These are phyloP conservation scores for Ophiorrhiza pumila DNA, from an alignment of 257 asterid species.

Conservation along the genomic window DNA sequence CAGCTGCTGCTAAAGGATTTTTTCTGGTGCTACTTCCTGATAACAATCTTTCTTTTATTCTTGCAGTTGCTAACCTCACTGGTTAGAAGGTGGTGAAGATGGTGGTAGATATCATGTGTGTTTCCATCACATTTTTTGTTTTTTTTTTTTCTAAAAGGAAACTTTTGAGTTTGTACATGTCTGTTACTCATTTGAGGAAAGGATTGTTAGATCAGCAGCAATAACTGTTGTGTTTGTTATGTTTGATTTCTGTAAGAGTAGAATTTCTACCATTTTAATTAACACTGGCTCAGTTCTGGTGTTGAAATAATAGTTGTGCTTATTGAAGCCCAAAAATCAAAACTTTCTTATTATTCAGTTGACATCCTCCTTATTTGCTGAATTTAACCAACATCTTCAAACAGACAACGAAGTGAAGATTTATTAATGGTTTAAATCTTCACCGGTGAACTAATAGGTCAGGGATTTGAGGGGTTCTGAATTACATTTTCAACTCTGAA, in stretches of 20 bases:
- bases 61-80: conserved; percentile 81
- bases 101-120: neutral
- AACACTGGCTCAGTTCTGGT: neutral
- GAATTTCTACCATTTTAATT: neutral
- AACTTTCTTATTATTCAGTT: neutral
- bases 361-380: neutral
- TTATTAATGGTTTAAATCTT: too few relatives aligned
- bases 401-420: too few relatives aligned
- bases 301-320: neutral
- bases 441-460: too few relatives aligned
- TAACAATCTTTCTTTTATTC: conserved; percentile 14
- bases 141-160: conserved; percentile 21
- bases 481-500: too few relatives aligned
- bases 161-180: conserved; percentile 24
- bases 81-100: conserved; percentile 79
- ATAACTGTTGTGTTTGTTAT: neutral
- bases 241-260: neutral
- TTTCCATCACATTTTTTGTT: conserved; percentile 12
- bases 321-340: neutral
- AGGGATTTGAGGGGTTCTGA: too few relatives aligned
- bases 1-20: neutral
- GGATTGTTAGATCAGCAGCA: neutral
- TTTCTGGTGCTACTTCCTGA: conserved; percentile 10
- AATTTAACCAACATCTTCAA: too few relatives aligned
- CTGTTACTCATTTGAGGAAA: conserved; percentile 14